phyloP scores from a whole-genome alignment of 352 stramenopile species.

The Achlya hypogyna region DNA sequence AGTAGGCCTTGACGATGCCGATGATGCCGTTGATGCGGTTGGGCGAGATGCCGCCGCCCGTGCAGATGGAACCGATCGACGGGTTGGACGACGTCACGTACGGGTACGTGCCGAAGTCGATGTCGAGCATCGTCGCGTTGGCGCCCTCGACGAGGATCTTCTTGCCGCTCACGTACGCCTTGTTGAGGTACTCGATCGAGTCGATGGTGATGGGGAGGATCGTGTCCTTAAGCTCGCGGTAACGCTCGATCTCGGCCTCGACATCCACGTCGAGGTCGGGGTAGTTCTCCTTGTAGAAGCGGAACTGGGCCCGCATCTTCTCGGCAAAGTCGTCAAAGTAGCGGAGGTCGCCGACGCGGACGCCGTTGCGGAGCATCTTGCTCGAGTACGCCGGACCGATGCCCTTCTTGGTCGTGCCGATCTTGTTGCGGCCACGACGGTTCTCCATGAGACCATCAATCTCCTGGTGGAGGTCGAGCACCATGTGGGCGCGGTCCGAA shows the following conservation, averaged over 20 bases:
- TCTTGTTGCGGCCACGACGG: slow-evolving; percentile 91
- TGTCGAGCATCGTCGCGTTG: slow-evolving; percentile 99
- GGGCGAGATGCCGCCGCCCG: slow-evolving; percentile 91
- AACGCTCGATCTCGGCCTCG: slow-evolving; percentile 80
- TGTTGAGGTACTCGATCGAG: slow-evolving; percentile 95
- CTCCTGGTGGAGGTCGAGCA: slow-evolving; percentile 98
- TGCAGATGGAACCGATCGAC: slow-evolving; percentile 95
- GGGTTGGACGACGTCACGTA: slow-evolving; percentile 99
- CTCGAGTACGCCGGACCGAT: slow-evolving; percentile 98
- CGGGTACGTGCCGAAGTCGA: slow-evolving; percentile 99
- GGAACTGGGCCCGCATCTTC: slow-evolving; percentile 87
- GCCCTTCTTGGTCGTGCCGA: slow-evolving; percentile 98
- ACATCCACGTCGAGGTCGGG: slow-evolving; percentile 66
- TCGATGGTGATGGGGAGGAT: slow-evolving; percentile 89
- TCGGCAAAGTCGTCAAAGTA: slow-evolving; percentile 84
- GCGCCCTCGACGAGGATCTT: slow-evolving; percentile 97
- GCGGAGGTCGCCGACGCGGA: slow-evolving; percentile 94
- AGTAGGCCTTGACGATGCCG: slow-evolving; percentile 99
- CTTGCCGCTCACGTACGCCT: slow-evolving; percentile 92
- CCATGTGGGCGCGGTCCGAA: slow-evolving; percentile 96
- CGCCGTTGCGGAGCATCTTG: slow-evolving; percentile 97
- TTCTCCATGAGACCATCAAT: slow-evolving; percentile 80
- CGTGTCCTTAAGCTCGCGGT: slow-evolving; percentile 68
- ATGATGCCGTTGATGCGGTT: slow-evolving; percentile 91
- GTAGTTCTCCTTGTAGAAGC: slow-evolving; percentile 88